Conservation (phyloP, 2,329 filamentous ascomycete species). For the Fusarium heterosporum region DNA sequence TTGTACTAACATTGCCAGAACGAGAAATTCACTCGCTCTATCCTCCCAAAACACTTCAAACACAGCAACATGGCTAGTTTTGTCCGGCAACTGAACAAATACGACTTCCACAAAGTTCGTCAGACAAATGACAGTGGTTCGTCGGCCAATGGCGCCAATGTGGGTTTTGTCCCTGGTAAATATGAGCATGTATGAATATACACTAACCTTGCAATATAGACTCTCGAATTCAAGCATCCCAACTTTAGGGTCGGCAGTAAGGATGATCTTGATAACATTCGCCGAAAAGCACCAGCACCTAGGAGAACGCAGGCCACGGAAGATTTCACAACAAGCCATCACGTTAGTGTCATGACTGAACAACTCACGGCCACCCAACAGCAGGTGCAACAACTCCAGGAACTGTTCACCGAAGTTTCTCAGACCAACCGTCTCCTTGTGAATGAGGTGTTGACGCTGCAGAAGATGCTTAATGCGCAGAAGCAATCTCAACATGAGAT, state of each 20-base stretch:
- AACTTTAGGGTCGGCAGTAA: slow-evolving; percentile 97
- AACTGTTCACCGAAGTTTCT: slow-evolving; percentile 82
- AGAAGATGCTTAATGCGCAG: slow-evolving; percentile 70
- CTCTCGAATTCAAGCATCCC: slow-evolving; percentile 90
- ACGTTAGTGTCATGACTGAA: slow-evolving; percentile 88
- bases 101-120: slow-evolving; percentile 98
- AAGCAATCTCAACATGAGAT: slow-evolving; percentile 69
- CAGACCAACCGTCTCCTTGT: slow-evolving; percentile 72
- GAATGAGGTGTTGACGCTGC: slow-evolving; percentile 70
- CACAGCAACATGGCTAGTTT: slow-evolving; percentile 99
- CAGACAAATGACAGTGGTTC: slow-evolving; percentile 55
- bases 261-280: slow-evolving; percentile 95
- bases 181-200: not conserved
- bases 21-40: slow-evolving; percentile 97
- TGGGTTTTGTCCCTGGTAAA: slow-evolving; percentile 38
- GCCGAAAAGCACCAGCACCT: slow-evolving; percentile 92
- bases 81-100: slow-evolving; percentile 95
- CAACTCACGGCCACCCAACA: slow-evolving; percentile 91
- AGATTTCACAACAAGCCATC: slow-evolving; percentile 84
- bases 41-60: slow-evolving; percentile 98
- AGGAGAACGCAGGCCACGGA: slow-evolving; percentile 76
- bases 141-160: slow-evolving; percentile 53
- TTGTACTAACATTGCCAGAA: slow-evolving; percentile 69
- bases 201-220: slow-evolving; percentile 55
- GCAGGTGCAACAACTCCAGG: slow-evolving; percentile 88